Conservation (phyloP, 768 basidiomycete species). For the Hysterangium stoloniferum region DNA sequence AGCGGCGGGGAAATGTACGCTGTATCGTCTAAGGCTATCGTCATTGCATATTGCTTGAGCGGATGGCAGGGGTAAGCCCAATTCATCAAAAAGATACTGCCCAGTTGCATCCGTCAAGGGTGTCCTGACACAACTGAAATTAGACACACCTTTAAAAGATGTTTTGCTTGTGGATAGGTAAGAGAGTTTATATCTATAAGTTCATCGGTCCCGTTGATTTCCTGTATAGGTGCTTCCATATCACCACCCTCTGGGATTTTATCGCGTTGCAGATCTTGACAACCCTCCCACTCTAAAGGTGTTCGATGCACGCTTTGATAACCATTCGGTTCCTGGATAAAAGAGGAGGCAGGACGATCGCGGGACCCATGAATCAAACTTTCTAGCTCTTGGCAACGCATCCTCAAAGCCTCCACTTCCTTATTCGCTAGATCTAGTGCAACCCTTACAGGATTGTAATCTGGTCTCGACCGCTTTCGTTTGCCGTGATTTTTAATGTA, state of each 20-base stretch:
- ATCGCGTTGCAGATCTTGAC: neutral
- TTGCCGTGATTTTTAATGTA: no score
- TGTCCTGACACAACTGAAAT: no score
- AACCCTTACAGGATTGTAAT: neutral
- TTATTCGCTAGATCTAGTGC: constrained; percentile 1
- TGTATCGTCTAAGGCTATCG: neutral
- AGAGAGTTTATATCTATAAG: no score
- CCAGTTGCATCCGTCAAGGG: neutral
- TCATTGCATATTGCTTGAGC: neutral
- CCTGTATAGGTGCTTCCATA: no score
- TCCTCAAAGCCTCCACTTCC: neutral
- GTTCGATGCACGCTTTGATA: neutral
- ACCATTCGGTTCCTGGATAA: neutral
- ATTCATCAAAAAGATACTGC: neutral
- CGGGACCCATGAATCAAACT: neutral
- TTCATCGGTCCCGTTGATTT: no score
- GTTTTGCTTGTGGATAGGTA: no score
- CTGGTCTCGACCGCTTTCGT: neutral
- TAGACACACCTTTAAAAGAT: no score
- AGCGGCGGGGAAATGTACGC: no score
- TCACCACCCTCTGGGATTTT: neutral
- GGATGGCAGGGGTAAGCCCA: neutral
- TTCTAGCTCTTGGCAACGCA: constrained; percentile 2
- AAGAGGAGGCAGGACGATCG: neutral
- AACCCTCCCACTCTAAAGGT: neutral